phyloP scores from a whole-genome alignment of 73 alveolate genomes.

The Paraurostyla sp. region DNA sequence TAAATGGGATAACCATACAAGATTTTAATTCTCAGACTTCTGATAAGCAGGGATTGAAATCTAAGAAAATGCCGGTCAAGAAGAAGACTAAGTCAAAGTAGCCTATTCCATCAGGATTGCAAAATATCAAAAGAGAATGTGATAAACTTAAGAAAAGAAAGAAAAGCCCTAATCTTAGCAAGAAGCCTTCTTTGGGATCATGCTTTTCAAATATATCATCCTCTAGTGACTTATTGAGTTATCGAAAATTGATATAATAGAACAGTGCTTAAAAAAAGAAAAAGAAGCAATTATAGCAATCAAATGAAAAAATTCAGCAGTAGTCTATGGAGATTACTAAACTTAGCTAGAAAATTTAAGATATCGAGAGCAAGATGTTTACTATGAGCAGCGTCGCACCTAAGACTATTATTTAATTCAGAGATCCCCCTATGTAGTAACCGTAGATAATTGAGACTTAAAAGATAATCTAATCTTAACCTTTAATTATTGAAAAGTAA shows the following conservation, averaged over 20 bases:
- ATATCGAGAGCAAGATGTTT: background rate
- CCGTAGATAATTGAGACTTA: too few relatives aligned
- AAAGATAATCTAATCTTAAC: too few relatives aligned
- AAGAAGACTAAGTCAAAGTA: background rate
- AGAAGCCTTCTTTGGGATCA: background rate
- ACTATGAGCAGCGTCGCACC: background rate
- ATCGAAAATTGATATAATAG: background rate
- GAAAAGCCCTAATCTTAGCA: background rate
- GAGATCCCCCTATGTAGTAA: background rate
- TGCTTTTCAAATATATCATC: conserved; percentile 23
- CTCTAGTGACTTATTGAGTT: conserved; percentile 19
- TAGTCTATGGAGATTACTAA: conserved; percentile 23
- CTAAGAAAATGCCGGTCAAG: background rate
- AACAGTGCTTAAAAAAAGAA: conserved; percentile 4
- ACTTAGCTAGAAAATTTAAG: conserved; percentile 9
- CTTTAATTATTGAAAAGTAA: background rate
- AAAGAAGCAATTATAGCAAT: background rate
- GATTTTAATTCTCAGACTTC: background rate
- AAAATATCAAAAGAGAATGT: background rate
- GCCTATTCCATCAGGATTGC: background rate
- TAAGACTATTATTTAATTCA: conserved; percentile 5
- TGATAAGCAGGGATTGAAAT: background rate
- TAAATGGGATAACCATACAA: background rate
- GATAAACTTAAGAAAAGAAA: conserved; percentile 6
- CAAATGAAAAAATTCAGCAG: conserved; percentile 4